These are phyloP conservation scores for Paecilomyces formosus DNA, from an alignment of 2,329 filamentous ascomycete genomes.

Conservation along the genomic window DNA sequence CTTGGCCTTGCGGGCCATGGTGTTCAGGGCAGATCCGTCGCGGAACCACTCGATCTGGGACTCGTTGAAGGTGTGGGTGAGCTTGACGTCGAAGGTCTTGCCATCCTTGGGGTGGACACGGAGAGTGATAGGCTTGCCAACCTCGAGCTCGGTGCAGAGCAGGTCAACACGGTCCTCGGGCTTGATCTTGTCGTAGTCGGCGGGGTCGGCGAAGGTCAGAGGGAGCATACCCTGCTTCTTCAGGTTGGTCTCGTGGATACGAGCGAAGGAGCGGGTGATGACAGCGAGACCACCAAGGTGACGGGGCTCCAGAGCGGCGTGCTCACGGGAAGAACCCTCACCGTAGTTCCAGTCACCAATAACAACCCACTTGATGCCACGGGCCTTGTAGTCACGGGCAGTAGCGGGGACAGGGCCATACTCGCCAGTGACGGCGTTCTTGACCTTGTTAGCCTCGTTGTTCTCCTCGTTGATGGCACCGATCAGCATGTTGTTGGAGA, in stretches of 20 bases:
- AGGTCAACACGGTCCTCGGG: slow-evolving; percentile 90
- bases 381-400: slow-evolving; percentile 97
- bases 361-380: slow-evolving; percentile 94
- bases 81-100: slow-evolving; percentile 68
- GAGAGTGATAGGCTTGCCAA: slow-evolving; percentile 89
- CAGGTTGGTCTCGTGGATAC: slow-evolving; percentile 99
- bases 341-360: slow-evolving; percentile 99
- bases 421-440: slow-evolving; percentile 78
- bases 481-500: slow-evolving; percentile 99
- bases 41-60: slow-evolving; percentile 98
- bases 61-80: slow-evolving; percentile 96
- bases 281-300: slow-evolving; percentile 96
- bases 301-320: slow-evolving; percentile 93
- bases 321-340: slow-evolving; percentile 94
- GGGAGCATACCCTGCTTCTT: slow-evolving; percentile 99
- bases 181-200: slow-evolving; percentile 95
- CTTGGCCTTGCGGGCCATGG: slow-evolving; percentile 71
- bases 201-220: slow-evolving; percentile 86
- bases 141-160: slow-evolving; percentile 77
- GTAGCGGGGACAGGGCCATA: slow-evolving; percentile 86
- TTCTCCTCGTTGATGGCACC: slow-evolving; percentile 95
- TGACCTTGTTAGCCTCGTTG: slow-evolving; percentile 94
- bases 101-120: slow-evolving; percentile 87
- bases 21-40: slow-evolving; percentile 95
- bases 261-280: slow-evolving; percentile 90